Base-by-base conservation (phyloP, 2,329 filamentous ascomycete species). In the Nannizziopsis arthrosporioides region DNA sequence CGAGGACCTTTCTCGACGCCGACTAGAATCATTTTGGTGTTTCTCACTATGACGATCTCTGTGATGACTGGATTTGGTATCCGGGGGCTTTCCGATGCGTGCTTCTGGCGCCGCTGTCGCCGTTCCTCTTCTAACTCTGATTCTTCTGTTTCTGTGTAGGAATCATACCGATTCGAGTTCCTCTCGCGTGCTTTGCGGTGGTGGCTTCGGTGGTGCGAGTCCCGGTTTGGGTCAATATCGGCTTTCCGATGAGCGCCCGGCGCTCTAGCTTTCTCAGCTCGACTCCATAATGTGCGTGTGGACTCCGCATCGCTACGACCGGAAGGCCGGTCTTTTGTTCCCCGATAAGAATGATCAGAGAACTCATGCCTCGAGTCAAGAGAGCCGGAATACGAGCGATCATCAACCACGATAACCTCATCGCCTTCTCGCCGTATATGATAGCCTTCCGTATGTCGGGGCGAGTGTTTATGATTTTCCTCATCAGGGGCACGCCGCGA, bases 11-110 rank as follows among this genome's bases (percentile, higher is more conserved):
- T 10, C 41, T 38, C n/a, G 36, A 11, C 34, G 15, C 17, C 19
- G 44, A 4, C 84, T 82, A 3, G 92, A 69, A n/a, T 78, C 75
- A n/a, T 78, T 69, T n/a, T 43, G 41, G 3, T 14, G 37, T 19
- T 31, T 34, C 30, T 47, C 36, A 22, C 14, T 17, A 40, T 40
- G 27, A 27, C 5, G 27, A 22, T 37, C 9, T 14, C 35, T 17
- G 17, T 35, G 37, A 18, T 38, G 37, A 36, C 7, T 27, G 27
- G 37, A 8, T 14, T 42, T 45, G 5, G 18, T 11, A 36, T 48
- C 34, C 2, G 11, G 3, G 11, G 31, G 36, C 30, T 30, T 15
- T 39, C 37, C 30, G 12, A 17, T 31, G 31, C 32, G 10, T 17
- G 43, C 12, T 18, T 18, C 10, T 15, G 12, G 36, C 11, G 27